Evolutionary conservation across 2,329 filamentous ascomycete genomes (phyloP).

Genomic region (Fusarium pseudonygamai): DNA sequence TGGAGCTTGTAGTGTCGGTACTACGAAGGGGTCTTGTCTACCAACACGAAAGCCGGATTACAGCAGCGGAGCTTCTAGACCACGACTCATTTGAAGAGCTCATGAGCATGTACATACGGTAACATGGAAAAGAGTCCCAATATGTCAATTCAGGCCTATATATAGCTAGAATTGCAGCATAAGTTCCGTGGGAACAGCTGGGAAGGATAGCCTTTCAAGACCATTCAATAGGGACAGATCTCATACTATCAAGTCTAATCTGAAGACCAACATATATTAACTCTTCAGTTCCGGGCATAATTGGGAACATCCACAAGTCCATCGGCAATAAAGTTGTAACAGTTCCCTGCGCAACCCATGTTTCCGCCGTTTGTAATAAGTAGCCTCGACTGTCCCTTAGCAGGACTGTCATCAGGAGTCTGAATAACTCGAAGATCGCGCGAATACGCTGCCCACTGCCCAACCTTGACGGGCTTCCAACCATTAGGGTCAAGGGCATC

Average conservation of each 20-base stretch:
- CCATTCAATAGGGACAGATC: too few species aligned
- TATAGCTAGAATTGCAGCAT: too few species aligned
- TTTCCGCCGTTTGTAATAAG: background rate
- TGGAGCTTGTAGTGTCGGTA: background rate
- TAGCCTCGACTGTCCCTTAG: background rate
- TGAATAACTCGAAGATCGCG: background rate
- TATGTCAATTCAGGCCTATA: too few species aligned
- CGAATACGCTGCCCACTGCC: background rate
- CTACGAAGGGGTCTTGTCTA: background rate
- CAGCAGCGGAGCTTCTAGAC: fast-evolving
- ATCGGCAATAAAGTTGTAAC: background rate
- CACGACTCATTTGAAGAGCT: background rate
- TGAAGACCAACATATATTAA: too few species aligned
- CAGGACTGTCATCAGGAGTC: background rate
- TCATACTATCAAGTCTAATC: too few species aligned
- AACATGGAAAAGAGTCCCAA: too few species aligned
- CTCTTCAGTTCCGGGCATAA: background rate
- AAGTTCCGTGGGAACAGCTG: too few species aligned
- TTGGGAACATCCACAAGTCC: background rate
- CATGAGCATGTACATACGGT: background rate
- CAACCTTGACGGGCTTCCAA: background rate
- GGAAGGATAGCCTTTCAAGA: too few species aligned
- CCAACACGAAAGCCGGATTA: background rate
- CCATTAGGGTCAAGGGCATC: background rate
- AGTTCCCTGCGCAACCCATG: background rate